phyloP scores from a whole-genome alignment of 371 early-diverging fungal species.

The Fennellomyces sp. region DNA sequence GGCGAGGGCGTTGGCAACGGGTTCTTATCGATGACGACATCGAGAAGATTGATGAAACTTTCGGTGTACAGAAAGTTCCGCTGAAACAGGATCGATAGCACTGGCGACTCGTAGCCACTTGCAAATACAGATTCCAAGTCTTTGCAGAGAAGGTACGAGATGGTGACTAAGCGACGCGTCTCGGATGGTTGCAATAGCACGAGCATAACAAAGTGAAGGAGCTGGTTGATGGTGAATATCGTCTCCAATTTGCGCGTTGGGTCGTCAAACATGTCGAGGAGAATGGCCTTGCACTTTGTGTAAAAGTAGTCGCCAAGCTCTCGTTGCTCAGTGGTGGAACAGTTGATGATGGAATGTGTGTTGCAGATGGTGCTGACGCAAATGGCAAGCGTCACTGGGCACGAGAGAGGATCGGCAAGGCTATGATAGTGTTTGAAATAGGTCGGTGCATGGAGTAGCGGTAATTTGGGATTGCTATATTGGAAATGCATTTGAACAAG shows the following conservation, averaged over 20 bases:
- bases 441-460: conserved; percentile 7
- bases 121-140: neutral
- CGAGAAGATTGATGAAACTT: neutral
- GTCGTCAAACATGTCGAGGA: conserved; percentile 25
- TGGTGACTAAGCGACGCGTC: neutral
- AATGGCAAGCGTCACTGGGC: conserved; percentile 15
- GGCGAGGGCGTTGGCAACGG: no score
- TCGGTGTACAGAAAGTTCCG: neutral
- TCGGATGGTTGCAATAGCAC: neutral
- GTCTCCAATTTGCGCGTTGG: conserved; percentile 20
- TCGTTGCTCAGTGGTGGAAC: conserved; percentile 7
- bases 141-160: neutral
- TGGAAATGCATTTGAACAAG: no score
- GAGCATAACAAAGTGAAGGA: neutral
- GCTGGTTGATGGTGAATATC: conserved; percentile 1
- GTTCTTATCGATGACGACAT: neutral
- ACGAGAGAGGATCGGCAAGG: conserved; percentile 7
- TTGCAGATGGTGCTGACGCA: conserved; percentile 1
- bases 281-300: neutral
- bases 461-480: no score
- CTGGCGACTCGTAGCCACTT: no score
- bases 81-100: neutral
- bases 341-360: neutral
- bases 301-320: conserved; percentile 20
- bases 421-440: conserved; percentile 7